Evolutionary conservation across 805 yeast genomes (phyloP).

Genomic region (Nakazawaea ambrosiae): DNA sequence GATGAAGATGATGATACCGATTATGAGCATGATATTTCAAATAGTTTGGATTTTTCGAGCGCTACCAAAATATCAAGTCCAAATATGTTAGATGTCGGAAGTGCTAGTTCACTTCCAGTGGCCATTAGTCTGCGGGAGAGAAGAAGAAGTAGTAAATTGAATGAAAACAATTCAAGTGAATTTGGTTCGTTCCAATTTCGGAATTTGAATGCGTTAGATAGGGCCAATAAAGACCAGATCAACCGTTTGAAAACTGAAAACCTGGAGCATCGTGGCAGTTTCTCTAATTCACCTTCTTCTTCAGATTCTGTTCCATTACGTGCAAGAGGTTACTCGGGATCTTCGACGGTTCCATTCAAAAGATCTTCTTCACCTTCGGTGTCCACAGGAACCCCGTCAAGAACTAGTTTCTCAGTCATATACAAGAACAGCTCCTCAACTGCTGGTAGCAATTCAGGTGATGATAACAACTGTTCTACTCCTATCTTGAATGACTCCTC

Average conservation of each 20-base stretch:
- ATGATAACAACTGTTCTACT: constrained; percentile 18
- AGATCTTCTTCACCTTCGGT: constrained; percentile 38
- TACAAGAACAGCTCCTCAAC: constrained; percentile 4
- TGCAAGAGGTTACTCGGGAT: constrained; percentile 22
- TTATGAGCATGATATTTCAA: constrained; percentile 9
- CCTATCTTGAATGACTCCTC: constrained; percentile 17
- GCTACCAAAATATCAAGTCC: constrained; percentile 7
- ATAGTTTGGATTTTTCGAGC: constrained; percentile 9
- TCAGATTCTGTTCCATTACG: constrained; percentile 28
- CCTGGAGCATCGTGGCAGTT: constrained; percentile 40
- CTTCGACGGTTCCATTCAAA: constrained; percentile 32
- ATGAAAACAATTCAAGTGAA: constrained; percentile 58
- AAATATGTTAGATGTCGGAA: not conserved
- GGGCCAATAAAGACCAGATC: constrained; percentile 89
- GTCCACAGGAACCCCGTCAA: constrained; percentile 6
- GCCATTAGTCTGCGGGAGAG: constrained; percentile 47
- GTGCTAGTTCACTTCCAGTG: constrained; percentile 15
- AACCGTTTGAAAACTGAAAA: constrained; percentile 83
- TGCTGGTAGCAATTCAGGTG: constrained; percentile 27
- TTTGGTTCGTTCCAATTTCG: constrained; percentile 93
- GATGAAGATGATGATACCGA: constrained; percentile 16
- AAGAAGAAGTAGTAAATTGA: constrained; percentile 66
- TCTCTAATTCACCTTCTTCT: constrained; percentile 39
- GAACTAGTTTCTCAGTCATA: constrained; percentile 1
- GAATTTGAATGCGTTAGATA: constrained; percentile 82